Percentiles rank a stretch among this genome's conserved stretches.
These are phyloP conservation scores for Kurtzmaniella cleridarum DNA, from an alignment of 805 yeast genomes.

Conservation along the genomic window DNA sequence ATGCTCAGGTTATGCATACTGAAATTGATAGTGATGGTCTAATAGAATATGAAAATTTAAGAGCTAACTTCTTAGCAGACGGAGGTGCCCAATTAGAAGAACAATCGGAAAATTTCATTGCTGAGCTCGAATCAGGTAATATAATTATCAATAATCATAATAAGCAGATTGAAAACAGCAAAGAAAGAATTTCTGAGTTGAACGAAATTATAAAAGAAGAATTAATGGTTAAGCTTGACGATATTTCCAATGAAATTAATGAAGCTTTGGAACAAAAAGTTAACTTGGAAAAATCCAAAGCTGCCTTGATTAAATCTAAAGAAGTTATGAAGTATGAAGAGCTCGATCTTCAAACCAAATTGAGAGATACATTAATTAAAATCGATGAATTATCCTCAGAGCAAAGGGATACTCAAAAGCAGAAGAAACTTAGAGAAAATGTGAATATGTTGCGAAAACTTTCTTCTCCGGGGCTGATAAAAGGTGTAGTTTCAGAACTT, in stretches of 20 bases:
- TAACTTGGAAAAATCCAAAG: conserved; percentile 20
- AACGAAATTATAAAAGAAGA: conserved; percentile 31
- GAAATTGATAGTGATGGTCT: conserved; percentile 46
- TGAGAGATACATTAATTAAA: conserved; percentile 53
- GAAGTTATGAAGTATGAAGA: conserved; percentile 43
- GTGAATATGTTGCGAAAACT: conserved; percentile 69
- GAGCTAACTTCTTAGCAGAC: conserved; percentile 49
- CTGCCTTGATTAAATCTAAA: conserved; percentile 25
- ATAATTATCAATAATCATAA: conserved; percentile 18
- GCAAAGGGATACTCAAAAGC: conserved; percentile 70
- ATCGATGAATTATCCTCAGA: conserved; percentile 72
- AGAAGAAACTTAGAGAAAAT: conserved; percentile 66
- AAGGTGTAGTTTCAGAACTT: conserved; percentile 74
- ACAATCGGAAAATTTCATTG: conserved; percentile 33
- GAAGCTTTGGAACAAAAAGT: conserved; percentile 24
- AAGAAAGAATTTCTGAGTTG: conserved; percentile 35
- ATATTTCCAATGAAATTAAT: conserved; percentile 24
- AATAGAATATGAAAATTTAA: conserved; percentile 51
- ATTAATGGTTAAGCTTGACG: conserved; percentile 26
- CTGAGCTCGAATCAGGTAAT: conserved; percentile 41
- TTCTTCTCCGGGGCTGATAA: conserved; percentile 50
- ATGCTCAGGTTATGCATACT: conserved; percentile 3
- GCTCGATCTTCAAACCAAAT: conserved; percentile 54
- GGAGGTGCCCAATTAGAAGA: conserved; percentile 58
- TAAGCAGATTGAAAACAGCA: conserved; percentile 29